Evolutionary conservation across 352 stramenopile species (phyloP).

Genomic region (Blastocystis sp.): DNA sequence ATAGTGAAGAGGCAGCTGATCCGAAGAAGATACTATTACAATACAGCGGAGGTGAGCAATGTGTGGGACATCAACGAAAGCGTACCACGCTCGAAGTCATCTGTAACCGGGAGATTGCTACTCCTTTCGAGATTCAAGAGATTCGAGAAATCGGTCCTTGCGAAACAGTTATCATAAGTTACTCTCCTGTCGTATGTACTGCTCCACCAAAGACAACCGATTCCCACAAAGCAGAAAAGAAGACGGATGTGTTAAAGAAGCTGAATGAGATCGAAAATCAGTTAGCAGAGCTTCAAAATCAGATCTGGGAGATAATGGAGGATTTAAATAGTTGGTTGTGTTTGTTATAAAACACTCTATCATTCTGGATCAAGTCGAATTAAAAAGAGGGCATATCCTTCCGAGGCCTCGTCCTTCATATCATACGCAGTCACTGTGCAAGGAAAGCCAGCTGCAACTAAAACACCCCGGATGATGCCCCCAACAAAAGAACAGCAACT

Average conservation of each 20-base stretch:
- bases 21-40: background rate
- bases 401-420: conserved; percentile 36
- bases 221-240: background rate
- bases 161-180: background rate
- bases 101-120: background rate
- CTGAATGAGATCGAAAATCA: background rate
- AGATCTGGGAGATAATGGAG: background rate
- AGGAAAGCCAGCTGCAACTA: conserved; percentile 34
- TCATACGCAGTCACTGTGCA: conserved; percentile 44
- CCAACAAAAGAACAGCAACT: conserved; percentile 55
- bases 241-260: background rate
- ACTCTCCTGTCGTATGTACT: background rate
- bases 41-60: background rate
- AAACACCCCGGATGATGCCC: conserved; percentile 40
- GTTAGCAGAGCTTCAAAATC: background rate
- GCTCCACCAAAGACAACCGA: background rate
- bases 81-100: background rate
- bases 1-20: background rate
- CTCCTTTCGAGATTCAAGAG: background rate
- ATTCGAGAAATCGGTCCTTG: conserved; percentile 13
- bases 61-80: background rate
- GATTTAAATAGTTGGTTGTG: background rate
- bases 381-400: conserved; percentile 18
- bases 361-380: background rate
- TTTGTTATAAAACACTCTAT: background rate